Evolutionary conservation across 106 monocot genomes (phyloP).

Genomic region (Dendrobium chrysotoxum): DNA sequence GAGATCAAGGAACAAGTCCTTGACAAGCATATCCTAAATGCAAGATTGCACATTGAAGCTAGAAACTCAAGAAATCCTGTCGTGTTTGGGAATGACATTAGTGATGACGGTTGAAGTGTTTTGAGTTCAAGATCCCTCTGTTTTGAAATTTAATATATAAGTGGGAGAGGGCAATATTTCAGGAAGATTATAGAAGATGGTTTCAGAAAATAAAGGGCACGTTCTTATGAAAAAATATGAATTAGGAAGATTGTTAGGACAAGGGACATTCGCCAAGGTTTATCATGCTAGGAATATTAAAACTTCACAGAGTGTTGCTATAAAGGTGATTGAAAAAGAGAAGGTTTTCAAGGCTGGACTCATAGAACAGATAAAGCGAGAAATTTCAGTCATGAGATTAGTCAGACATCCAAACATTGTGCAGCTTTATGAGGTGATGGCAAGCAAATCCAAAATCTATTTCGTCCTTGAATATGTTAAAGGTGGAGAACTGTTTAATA

Average conservation of each 20-base stretch:
- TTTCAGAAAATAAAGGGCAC: conserved; percentile 19
- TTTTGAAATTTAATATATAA: neutral
- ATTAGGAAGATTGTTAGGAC: conserved; percentile 24
- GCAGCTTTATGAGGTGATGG: conserved; percentile 48
- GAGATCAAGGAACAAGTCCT: conserved; percentile 12
- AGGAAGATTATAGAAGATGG: conserved; percentile 1
- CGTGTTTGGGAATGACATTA: conserved; percentile 16
- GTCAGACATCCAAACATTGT: conserved; percentile 35
- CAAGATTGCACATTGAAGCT: neutral
- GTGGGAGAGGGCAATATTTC: neutral
- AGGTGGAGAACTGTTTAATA: conserved; percentile 37
- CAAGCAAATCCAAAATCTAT: conserved; percentile 38
- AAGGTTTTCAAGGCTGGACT: conserved; percentile 39
- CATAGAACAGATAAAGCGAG: conserved; percentile 39
- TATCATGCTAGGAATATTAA: conserved; percentile 20
- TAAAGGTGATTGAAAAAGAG: conserved; percentile 43
- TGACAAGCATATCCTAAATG: neutral
- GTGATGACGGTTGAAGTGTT: conserved; percentile 26
- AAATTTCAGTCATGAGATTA: conserved; percentile 36
- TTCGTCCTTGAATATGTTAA: conserved; percentile 33
- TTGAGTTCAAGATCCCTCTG: neutral
- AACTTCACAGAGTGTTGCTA: conserved; percentile 28
- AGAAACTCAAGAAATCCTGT: conserved; percentile 11
- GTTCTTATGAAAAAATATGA: conserved; percentile 28
- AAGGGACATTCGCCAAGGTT: conserved; percentile 32